Evolutionary conservation across 2,329 filamentous ascomycete species (phyloP).

Genomic region (Monosporascus sp.): DNA sequence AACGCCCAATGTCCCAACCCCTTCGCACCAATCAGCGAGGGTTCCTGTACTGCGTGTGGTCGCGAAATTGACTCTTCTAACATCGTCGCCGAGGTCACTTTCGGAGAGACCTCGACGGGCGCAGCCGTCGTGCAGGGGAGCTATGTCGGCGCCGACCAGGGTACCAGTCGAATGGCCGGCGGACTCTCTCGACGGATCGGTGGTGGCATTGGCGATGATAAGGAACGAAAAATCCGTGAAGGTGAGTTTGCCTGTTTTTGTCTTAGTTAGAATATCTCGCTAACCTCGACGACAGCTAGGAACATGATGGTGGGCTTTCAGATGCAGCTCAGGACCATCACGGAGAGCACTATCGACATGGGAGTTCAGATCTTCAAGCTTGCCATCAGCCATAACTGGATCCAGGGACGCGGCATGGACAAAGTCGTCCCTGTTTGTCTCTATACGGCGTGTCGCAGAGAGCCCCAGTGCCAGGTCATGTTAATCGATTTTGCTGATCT

Average conservation of each 20-base stretch:
- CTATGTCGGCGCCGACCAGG: slow-evolving; percentile 80
- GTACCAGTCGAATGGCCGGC: slow-evolving; percentile 64
- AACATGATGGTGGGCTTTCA: slow-evolving; percentile 59
- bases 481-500: slow-evolving; percentile 93
- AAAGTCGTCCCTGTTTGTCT: slow-evolving; percentile 87
- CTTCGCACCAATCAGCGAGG: slow-evolving; percentile 50
- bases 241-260: slow-evolving; percentile 10
- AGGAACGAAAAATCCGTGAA: slow-evolving; percentile 56
- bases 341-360: slow-evolving; percentile 57
- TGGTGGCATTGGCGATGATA: slow-evolving; percentile 47
- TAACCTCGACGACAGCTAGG: slow-evolving; percentile 30
- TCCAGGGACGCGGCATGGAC: slow-evolving; percentile 78
- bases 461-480: slow-evolving; percentile 78
- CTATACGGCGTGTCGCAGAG: slow-evolving; percentile 79
- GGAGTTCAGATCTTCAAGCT: slow-evolving; percentile 73
- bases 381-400: slow-evolving; percentile 68
- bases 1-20: slow-evolving; percentile 58
- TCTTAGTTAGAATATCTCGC: slow-evolving; percentile 12
- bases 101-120: slow-evolving; percentile 80
- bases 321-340: slow-evolving; percentile 49
- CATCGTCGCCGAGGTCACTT: slow-evolving; percentile 87
- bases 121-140: slow-evolving; percentile 88
- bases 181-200: slow-evolving; percentile 57
- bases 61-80: slow-evolving; percentile 78
- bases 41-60: slow-evolving; percentile 79